These are phyloP conservation scores for Podosphaera leucotricha DNA, from an alignment of 2,329 filamentous ascomycete genomes.

Conservation along the genomic window DNA sequence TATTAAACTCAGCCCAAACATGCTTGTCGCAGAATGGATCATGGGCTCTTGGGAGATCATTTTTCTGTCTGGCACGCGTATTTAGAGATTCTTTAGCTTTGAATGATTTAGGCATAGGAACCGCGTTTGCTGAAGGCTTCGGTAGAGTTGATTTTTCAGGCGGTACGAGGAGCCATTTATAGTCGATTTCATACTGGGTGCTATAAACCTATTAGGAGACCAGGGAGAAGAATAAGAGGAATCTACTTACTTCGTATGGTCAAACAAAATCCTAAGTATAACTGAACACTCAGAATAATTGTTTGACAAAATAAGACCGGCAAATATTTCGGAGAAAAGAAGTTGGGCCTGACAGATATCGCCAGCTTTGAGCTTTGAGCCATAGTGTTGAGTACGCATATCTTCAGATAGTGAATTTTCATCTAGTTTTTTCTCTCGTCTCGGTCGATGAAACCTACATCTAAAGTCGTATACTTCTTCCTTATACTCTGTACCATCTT, in stretches of 20 bases:
- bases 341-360: conserved; percentile 76
- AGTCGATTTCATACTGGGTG: conserved; percentile 55
- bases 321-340: conserved; percentile 68
- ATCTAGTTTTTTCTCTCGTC: conserved; percentile 55
- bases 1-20: conserved; percentile 62
- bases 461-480: conserved; percentile 81
- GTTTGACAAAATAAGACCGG: conserved; percentile 71
- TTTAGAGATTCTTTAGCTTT: conserved; percentile 45
- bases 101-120: conserved; percentile 41
- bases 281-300: conserved; percentile 49
- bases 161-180: conserved; percentile 60
- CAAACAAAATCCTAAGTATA: conserved; percentile 40
- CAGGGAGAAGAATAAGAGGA: conserved; percentile 1
- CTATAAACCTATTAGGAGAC: conserved; percentile 25
- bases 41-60: conserved; percentile 39
- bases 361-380: conserved; percentile 41
- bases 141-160: conserved; percentile 44
- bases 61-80: conserved; percentile 32
- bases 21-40: conserved; percentile 44
- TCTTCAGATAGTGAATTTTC: conserved; percentile 47
- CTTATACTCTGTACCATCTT: conserved; percentile 80
- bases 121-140: conserved; percentile 50
- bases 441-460: conserved; percentile 80
- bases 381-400: conserved; percentile 42
- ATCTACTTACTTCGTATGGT: not conserved